Percentiles rank a stretch among this genome's conserved stretches.
These are phyloP conservation scores for Dactylellina drechsleri DNA, from an alignment of 2,329 filamentous ascomycete genomes.

Conservation along the genomic window DNA sequence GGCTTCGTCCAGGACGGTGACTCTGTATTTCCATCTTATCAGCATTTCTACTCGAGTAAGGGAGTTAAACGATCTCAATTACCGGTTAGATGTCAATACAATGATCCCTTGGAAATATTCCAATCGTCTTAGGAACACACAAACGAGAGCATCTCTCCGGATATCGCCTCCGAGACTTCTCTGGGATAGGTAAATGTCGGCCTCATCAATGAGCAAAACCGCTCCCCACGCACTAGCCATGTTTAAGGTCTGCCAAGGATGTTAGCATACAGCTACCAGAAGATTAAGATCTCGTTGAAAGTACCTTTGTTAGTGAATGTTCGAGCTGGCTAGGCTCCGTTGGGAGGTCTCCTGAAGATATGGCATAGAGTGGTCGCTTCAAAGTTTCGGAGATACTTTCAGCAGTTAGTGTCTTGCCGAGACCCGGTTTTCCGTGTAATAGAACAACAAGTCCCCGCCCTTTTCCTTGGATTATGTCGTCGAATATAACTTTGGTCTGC, in stretches of 20 bases:
- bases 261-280: conserved; percentile 67
- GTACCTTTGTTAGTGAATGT: conserved; percentile 67
- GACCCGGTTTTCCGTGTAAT: conserved; percentile 72
- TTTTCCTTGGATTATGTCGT: conserved; percentile 84
- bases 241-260: conserved; percentile 76
- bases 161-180: conserved; percentile 80
- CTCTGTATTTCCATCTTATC: conserved; percentile 59
- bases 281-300: conserved; percentile 59
- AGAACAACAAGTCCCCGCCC: conserved; percentile 81
- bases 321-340: conserved; percentile 66
- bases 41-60: too few species aligned
- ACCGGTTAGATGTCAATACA: conserved; percentile 83
- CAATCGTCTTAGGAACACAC: conserved; percentile 81
- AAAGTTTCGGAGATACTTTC: conserved; percentile 86
- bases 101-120: conserved; percentile 94
- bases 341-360: conserved; percentile 82
- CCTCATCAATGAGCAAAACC: conserved; percentile 84
- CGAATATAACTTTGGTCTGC: conserved; percentile 64
- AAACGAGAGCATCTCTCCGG: conserved; percentile 84
- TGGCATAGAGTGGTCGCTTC: conserved; percentile 83
- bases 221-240: conserved; percentile 88
- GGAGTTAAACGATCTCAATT: neutral
- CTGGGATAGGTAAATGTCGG: conserved; percentile 84
- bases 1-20: conserved; percentile 85
- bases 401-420: conserved; percentile 87